Percentiles rank a stretch among this genome's conserved stretches.
Evolutionary conservation across 768 basidiomycete species (phyloP).

Genomic region (Hygrocybe coccinea): DNA sequence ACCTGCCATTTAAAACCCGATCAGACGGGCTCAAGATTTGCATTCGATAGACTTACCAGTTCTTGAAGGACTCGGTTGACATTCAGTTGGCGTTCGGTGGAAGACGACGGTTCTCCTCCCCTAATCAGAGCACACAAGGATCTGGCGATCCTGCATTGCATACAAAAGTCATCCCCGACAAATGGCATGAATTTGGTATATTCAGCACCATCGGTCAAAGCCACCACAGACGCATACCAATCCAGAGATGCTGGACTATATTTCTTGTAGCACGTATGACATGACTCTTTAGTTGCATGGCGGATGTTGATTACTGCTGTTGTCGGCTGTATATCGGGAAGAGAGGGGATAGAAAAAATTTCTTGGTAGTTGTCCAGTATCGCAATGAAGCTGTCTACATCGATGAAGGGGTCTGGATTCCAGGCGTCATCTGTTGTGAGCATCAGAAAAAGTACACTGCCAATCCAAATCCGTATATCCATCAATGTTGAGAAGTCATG

Average conservation of each 20-base stretch:
- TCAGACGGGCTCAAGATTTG: not conserved
- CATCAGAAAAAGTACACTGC: not conserved
- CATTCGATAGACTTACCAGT: not conserved
- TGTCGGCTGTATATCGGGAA: not conserved
- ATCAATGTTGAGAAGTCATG: not conserved
- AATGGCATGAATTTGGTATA: not conserved
- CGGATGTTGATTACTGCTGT: not conserved
- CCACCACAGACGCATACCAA: not conserved
- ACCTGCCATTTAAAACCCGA: not conserved
- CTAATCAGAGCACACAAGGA: not conserved
- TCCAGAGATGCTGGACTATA: not conserved
- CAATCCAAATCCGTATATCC: not conserved
- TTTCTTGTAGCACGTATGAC: not conserved
- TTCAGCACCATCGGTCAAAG: not conserved
- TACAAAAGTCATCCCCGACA: not conserved
- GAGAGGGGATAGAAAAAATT: not conserved
- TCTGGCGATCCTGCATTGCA: not conserved
- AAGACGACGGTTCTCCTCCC: not conserved
- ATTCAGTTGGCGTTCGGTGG: not conserved
- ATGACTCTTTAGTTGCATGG: not conserved
- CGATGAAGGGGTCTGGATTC: not conserved
- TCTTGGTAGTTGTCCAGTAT: not conserved
- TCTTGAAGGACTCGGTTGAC: not conserved
- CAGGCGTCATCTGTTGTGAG: not conserved
- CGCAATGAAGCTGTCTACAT: not conserved